phyloP scores from a whole-genome alignment of 352 stramenopile species.

The Elongisporangium anandrum region DNA sequence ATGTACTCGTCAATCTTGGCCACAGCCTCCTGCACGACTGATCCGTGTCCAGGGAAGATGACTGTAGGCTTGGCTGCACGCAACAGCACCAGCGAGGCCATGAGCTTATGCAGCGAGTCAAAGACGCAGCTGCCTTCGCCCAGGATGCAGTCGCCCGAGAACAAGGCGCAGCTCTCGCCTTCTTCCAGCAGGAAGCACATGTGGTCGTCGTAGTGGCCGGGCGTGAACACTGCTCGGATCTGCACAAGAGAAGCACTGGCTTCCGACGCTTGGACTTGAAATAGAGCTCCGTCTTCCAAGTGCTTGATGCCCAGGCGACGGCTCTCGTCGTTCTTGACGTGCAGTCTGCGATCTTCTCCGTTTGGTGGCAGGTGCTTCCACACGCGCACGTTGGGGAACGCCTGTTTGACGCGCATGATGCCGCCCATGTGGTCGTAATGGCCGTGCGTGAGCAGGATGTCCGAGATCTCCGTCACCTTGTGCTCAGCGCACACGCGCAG shows the following conservation, averaged over 20 bases:
- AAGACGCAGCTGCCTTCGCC: conserved; percentile 84
- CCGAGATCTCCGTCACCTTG: conserved; percentile 46
- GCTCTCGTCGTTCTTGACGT: conserved; percentile 46
- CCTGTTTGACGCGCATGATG: conserved; percentile 44
- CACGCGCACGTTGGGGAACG: conserved; percentile 49
- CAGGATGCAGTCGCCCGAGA: conserved; percentile 85
- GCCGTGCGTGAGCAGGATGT: conserved; percentile 87
- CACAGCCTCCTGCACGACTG: conserved; percentile 52
- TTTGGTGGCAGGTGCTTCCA: conserved; percentile 65
- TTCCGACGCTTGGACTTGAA: conserved; percentile 17
- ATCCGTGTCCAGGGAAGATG: conserved; percentile 78
- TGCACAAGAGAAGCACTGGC: conserved; percentile 7
- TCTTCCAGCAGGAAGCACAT: conserved; percentile 63
- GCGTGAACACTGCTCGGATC: conserved; percentile 66
- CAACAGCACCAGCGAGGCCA: conserved; percentile 62
- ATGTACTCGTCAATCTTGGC: conserved; percentile 79
- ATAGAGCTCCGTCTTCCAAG: conserved; percentile 35
- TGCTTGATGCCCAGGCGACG: conserved; percentile 32
- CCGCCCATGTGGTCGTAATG: conserved; percentile 89
- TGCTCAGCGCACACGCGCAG: conserved; percentile 29
- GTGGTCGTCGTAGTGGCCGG: conserved; percentile 85
- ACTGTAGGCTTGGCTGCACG: conserved; percentile 23
- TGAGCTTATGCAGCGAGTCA: conserved; percentile 76
- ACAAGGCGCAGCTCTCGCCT: conserved; percentile 30
- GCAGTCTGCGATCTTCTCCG: conserved; percentile 28